These are phyloP conservation scores for Hysterium pulicare DNA, from an alignment of 2,329 filamentous ascomycete genomes.

Conservation along the genomic window DNA sequence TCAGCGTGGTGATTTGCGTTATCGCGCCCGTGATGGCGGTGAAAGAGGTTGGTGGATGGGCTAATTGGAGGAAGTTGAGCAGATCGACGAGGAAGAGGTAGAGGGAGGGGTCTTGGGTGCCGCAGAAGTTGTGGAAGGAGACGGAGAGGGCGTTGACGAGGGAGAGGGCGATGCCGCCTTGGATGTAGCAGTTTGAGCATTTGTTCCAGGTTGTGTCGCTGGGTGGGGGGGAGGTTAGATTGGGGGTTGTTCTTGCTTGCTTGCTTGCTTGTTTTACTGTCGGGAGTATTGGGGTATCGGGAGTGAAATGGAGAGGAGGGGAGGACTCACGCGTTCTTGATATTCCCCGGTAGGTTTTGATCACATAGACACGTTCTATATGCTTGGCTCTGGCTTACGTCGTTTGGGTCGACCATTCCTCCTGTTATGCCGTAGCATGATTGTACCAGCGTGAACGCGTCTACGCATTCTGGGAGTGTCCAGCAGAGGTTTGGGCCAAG, in stretches of 20 bases:
- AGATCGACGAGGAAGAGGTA: slow-evolving; percentile 6
- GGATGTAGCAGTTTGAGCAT: neutral
- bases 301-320: neutral
- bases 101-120: slow-evolving; percentile 4
- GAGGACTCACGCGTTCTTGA: neutral
- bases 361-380: neutral
- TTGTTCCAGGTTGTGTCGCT: neutral
- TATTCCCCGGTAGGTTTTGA: neutral
- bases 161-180: neutral
- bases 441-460: neutral
- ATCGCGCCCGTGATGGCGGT: slow-evolving; percentile 3
- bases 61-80: slow-evolving; percentile 4
- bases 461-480: neutral
- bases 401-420: neutral
- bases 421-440: slow-evolving; percentile 1
- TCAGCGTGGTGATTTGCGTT: slow-evolving; percentile 14
- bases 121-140: slow-evolving; percentile 6
- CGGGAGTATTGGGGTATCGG: no score
- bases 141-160: neutral
- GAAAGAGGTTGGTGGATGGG: neutral
- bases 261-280: no score
- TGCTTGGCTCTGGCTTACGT: neutral
- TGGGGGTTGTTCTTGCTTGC: no score
- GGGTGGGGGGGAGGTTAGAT: neutral
- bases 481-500: neutral